Evolutionary conservation across 805 yeast species (phyloP).

Genomic region (Candida oleophila): DNA sequence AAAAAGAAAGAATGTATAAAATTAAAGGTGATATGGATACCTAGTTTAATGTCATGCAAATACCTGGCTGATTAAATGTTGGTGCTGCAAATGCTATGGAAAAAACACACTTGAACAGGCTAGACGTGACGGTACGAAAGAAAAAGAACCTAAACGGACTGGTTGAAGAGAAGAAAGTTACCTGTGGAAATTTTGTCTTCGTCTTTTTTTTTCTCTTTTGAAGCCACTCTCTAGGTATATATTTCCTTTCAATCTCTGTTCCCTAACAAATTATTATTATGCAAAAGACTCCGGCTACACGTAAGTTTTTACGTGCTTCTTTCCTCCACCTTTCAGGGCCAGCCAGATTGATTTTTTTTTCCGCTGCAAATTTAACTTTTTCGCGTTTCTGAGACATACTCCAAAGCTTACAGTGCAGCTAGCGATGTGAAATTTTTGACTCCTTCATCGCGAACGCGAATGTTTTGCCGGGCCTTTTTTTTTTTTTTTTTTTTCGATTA

Average conservation of each 20-base stretch:
- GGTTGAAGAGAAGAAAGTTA: not conserved
- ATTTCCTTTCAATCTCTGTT: not conserved
- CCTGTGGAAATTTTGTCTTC: not conserved
- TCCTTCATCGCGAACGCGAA: not conserved
- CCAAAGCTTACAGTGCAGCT: not conserved
- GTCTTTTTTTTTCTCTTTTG: not conserved
- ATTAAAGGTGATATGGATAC: too few relatives aligned
- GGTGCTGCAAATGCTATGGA: too few relatives aligned
- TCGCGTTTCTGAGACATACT: not conserved
- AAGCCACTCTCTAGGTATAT: not conserved
- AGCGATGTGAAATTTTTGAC: not conserved
- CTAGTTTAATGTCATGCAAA: not conserved
- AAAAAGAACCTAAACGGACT: not conserved
- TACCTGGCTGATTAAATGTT: too few relatives aligned
- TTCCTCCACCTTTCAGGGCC: not conserved
- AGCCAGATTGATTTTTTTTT: not conserved
- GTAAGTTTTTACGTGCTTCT: not conserved
- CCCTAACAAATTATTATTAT: not conserved
- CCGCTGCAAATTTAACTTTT: not conserved
- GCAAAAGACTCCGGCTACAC: not conserved
- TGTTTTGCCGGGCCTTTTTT: not conserved
- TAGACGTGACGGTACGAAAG: not conserved
- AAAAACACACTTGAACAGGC: too few relatives aligned
- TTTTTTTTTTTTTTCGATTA: too few relatives aligned
- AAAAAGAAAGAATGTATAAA: too few relatives aligned